phyloP scores from a whole-genome alignment of 1,284 basidiomycete genomes.

The Microstroma glucosiphilum region DNA sequence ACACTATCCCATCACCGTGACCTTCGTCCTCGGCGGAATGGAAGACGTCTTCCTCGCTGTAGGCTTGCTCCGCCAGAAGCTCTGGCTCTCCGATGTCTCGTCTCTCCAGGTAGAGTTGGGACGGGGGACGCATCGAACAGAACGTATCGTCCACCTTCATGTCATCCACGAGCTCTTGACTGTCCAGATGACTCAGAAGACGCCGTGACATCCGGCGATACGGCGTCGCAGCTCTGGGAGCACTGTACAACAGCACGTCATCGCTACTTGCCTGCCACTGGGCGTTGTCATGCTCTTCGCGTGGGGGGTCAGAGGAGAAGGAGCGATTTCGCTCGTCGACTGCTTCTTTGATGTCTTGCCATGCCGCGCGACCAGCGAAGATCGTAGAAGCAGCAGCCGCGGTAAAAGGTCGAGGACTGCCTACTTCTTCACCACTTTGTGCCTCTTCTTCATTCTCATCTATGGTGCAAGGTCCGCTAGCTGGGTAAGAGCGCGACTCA shows the following conservation, averaged over 20 bases:
- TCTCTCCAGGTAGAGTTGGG: too few species aligned
- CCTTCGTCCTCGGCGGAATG: too few species aligned
- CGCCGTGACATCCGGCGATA: neutral
- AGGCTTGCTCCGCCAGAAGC: too few species aligned
- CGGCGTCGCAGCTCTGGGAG: neutral
- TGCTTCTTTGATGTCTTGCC: neutral
- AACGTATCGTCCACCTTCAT: too few species aligned
- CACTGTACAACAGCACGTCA: neutral
- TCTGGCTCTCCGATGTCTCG: too few species aligned
- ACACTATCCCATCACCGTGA: too few species aligned
- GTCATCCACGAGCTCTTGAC: neutral
- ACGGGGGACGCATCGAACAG: too few species aligned
- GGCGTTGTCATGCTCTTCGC: neutral
- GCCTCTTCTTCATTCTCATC: too few species aligned
- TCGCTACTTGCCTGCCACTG: neutral
- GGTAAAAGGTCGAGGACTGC: neutral
- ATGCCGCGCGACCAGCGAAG: neutral
- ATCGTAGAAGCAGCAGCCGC: neutral
- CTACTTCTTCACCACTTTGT: too few species aligned
- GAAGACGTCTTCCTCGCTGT: too few species aligned
- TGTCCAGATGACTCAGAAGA: neutral
- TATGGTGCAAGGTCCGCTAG: neutral
- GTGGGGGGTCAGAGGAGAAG: neutral
- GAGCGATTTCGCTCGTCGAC: neutral
- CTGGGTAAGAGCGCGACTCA: neutral